Percentiles rank a stretch among this genome's conserved stretches.
phyloP scores from a whole-genome alignment of 148 eudicot genomes.

The Cornus florida region DNA sequence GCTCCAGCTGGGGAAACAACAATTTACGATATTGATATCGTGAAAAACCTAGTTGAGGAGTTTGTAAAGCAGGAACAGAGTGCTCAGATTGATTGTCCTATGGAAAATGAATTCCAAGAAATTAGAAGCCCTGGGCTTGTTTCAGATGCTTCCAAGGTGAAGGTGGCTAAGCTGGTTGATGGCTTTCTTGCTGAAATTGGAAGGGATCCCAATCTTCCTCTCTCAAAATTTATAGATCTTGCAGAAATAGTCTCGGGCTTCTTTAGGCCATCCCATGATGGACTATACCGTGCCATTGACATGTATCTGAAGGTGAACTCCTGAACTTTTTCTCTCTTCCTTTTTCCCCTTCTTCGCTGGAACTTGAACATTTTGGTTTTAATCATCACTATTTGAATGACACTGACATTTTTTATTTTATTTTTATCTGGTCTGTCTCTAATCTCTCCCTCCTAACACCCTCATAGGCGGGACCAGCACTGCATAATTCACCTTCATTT shows the following conservation, averaged over 20 bases:
- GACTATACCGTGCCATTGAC: conserved; percentile 90
- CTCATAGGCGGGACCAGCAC: too few species aligned
- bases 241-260: conserved; percentile 71
- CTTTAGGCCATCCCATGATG: conserved; percentile 73
- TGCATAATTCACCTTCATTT: neutral
- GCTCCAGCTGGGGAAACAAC: conserved; percentile 54
- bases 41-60: conserved; percentile 60
- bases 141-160: conserved; percentile 65
- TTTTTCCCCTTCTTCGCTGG: neutral
- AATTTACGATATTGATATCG: conserved; percentile 54
- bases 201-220: conserved; percentile 60
- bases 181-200: conserved; percentile 80
- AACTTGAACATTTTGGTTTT: neutral
- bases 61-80: conserved; percentile 51
- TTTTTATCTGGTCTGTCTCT: too few species aligned
- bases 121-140: conserved; percentile 31
- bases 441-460: too few species aligned
- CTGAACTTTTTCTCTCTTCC: neutral
- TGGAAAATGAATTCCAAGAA: conserved; percentile 51
- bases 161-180: conserved; percentile 86
- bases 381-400: neutral
- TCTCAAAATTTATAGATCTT: conserved; percentile 57
- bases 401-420: neutral
- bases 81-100: conserved; percentile 19
- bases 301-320: conserved; percentile 80